Evolutionary conservation across 805 yeast genomes (phyloP).

Genomic region (Yarrowia sp.): DNA sequence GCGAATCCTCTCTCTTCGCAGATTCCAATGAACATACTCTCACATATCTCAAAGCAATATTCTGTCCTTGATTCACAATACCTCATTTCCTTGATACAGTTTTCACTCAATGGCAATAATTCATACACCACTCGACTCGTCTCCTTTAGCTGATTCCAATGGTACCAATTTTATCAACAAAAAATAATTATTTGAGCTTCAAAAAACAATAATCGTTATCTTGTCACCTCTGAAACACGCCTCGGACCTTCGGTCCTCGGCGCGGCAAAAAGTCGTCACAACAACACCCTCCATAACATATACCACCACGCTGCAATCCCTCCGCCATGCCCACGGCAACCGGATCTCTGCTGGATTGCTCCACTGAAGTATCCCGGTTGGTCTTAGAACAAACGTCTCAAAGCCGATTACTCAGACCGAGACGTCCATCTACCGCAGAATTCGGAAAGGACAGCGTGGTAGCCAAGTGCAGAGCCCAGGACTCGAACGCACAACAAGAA

Average conservation of each 20-base stretch:
- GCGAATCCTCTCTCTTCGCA: too few relatives aligned
- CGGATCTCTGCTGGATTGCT: constrained; percentile 28
- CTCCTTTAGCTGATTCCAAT: too few relatives aligned
- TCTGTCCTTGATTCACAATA: too few relatives aligned
- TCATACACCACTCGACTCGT: too few relatives aligned
- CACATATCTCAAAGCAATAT: too few relatives aligned
- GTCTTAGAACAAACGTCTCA: constrained; percentile 24
- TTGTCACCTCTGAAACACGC: too few relatives aligned
- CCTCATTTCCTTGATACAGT: too few relatives aligned
- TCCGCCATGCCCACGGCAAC: constrained; percentile 28
- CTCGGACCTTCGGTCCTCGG: neutral
- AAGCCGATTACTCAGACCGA: constrained; percentile 27
- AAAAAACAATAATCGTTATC: too few relatives aligned
- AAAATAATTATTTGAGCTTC: too few relatives aligned
- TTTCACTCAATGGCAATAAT: too few relatives aligned
- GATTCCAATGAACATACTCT: too few relatives aligned
- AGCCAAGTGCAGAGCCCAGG: constrained; percentile 38
- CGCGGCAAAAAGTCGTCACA: neutral
- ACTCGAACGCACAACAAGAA: constrained; percentile 84
- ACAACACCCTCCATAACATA: constrained; percentile 10
- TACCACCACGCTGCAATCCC: constrained; percentile 23
- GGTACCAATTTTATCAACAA: too few relatives aligned
- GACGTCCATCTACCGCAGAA: constrained; percentile 27
- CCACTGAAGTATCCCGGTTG: constrained; percentile 26
- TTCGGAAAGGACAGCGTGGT: constrained; percentile 27